Conservation (phyloP, 306 rosid species). For the Vachellia collinsii region DNA sequence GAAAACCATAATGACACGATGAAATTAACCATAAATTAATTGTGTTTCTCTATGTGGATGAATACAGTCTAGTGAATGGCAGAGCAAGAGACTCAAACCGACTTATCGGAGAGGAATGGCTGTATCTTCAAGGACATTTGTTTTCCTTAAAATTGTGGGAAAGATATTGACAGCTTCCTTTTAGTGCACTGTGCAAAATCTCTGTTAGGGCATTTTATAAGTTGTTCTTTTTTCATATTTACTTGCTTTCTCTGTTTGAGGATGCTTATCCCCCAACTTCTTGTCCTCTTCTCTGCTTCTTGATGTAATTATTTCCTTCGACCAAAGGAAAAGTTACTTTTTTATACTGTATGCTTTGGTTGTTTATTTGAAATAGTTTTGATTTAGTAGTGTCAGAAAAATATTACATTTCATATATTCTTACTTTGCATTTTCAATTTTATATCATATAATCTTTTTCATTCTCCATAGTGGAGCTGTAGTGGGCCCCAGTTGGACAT, state of each 20-base stretch:
- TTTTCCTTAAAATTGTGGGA: neutral
- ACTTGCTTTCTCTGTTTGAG: neutral
- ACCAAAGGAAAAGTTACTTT: neutral
- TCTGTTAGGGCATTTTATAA: neutral
- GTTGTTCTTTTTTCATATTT: neutral
- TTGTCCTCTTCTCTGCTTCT: neutral
- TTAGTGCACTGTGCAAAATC: neutral
- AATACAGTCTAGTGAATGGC: neutral
- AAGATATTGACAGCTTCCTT: neutral
- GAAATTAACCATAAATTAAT: neutral
- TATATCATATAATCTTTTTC: slow-evolving; percentile 7
- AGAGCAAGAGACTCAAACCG: neutral
- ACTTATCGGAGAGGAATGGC: neutral
- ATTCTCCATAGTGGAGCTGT: slow-evolving; percentile 73
- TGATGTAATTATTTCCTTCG: neutral
- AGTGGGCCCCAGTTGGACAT: slow-evolving; percentile 84
- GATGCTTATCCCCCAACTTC: neutral
- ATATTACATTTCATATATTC: neutral
- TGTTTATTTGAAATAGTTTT: neutral
- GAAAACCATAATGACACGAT: neutral
- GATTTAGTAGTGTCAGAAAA: neutral
- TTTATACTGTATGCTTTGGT: neutral
- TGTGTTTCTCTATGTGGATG: neutral
- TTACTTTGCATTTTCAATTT: slow-evolving; percentile 6
- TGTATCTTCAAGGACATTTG: neutral